Conservation (phyloP, 139 green algal genomes). For the Tetradesmus obliquus region DNA sequence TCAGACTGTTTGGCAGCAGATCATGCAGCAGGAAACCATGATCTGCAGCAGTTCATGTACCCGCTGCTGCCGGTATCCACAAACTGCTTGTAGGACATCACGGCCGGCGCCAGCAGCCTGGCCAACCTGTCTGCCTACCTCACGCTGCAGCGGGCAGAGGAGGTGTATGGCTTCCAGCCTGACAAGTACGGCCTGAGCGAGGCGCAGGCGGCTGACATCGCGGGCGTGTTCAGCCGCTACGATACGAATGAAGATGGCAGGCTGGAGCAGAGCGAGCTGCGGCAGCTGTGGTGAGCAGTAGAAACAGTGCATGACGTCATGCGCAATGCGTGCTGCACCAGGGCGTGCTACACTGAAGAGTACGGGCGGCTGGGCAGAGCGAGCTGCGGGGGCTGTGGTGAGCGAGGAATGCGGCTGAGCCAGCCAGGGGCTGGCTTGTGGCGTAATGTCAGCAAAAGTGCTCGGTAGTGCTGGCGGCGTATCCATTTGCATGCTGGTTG, state of each 20-base stretch:
- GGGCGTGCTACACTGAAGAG: not conserved
- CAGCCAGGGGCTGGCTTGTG: too few relatives aligned
- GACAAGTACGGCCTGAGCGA: conserved; percentile 69
- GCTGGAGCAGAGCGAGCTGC: conserved; percentile 69
- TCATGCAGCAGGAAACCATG: too few relatives aligned
- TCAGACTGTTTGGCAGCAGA: too few relatives aligned
- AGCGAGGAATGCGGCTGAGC: not conserved
- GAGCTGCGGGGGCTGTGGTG: too few relatives aligned
- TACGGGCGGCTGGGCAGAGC: too few relatives aligned
- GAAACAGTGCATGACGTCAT: too few relatives aligned
- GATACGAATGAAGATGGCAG: conserved; percentile 76
- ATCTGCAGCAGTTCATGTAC: too few relatives aligned
- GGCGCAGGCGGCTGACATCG: conserved; percentile 75
- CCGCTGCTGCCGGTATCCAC: too few relatives aligned
- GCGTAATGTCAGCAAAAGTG: too few relatives aligned
- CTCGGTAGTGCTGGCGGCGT: too few relatives aligned
- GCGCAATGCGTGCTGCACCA: too few relatives aligned
- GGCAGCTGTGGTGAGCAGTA: conserved; percentile 60
- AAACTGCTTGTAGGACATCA: conserved; percentile 39
- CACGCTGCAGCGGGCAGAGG: conserved; percentile 71
- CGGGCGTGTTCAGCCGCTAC: conserved; percentile 76
- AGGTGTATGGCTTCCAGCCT: conserved; percentile 74
- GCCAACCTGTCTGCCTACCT: conserved; percentile 82
- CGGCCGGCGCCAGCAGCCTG: conserved; percentile 57
- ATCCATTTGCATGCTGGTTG: too few relatives aligned